Base-by-base conservation (phyloP, 139 green algal genomes). In the Ostreobium quekettii region DNA sequence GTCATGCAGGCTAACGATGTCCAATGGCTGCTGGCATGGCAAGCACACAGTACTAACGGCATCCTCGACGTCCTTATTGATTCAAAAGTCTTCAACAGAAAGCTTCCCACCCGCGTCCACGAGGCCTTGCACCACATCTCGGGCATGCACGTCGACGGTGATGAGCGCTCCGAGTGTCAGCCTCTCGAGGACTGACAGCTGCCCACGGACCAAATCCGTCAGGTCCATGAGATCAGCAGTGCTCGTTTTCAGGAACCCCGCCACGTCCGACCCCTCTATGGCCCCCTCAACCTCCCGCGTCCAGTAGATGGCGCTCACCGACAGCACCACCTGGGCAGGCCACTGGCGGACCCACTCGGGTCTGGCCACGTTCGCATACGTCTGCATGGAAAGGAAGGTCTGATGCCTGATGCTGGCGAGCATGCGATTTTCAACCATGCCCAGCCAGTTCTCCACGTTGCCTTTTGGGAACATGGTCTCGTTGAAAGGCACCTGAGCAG, bases 311-410 rank as follows among this genome's bases (percentile, higher is more conserved):
- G 72, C 76, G 26, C 57, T 79, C 8, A 86, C 85, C 1, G 78
- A 79, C 38, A 93, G 75, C 60, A 92, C 82, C 61, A 87, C 79
- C 88, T 92, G 92, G 47, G 85, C 85, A 11, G 86, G 85, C 88
- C 88, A 95, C 24, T 80, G 66, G 19, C 80, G 71, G 36, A 92
- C 85, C 88, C 88, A 95, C 38, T 87, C 68, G 26, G 72, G 76
- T 47, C 87, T 81, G 24, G 70, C 37, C 33, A 30, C 70, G 19
- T 42, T 32, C 0, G 56, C 35, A 66, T 83, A 85, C 38, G 78
- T 75, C 42, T 63, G n/a, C 33, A 61, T 60, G 38, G 62, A 29
- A 7, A 64, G 11, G 3, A 49, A 28, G 69, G 85, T 80, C 76
- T 87, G 80, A 1, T 78, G 57, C 7, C 81, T 76, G 47, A 91